phyloP scores from a whole-genome alignment of 441 rosid species.

The Syzygium syzygioides region DNA sequence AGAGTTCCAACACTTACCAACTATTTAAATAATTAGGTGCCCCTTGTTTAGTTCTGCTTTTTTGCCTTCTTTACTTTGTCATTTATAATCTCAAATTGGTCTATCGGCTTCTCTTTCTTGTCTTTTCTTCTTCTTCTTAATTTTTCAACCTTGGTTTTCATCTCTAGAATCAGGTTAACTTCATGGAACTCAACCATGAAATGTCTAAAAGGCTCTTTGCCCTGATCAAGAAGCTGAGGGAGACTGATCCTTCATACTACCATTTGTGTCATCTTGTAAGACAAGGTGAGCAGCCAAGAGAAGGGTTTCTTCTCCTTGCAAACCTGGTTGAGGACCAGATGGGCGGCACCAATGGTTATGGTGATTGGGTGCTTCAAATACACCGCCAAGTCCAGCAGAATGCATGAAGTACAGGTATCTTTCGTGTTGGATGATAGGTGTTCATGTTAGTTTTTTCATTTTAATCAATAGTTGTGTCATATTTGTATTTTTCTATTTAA shows the following conservation, averaged over 20 bases:
- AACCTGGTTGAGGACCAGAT: constrained; percentile 85
- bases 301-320: constrained; percentile 73
- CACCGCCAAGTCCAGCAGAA: constrained; percentile 87
- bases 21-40: not conserved
- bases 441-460: not conserved
- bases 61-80: not conserved
- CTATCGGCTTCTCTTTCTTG: not conserved
- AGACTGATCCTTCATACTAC: constrained; percentile 63
- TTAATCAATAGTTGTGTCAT: not conserved
- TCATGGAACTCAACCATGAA: constrained; percentile 60
- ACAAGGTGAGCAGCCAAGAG: constrained; percentile 98
- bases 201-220: constrained; percentile 78
- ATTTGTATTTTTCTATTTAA: not conserved
- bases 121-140: not conserved
- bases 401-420: constrained; percentile 42
- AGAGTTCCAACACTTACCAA: not conserved
- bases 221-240: constrained; percentile 62
- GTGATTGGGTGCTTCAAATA: constrained; percentile 77
- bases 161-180: constrained; percentile 46
- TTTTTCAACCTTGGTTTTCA: not conserved
- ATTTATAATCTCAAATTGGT: not conserved
- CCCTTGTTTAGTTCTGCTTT: not conserved
- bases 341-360: constrained; percentile 69
- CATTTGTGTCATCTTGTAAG: constrained; percentile 75
- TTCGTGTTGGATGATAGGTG: not conserved